Base-by-base conservation (phyloP, 139 green algal species). In the Spirogloea muscicola region DNA sequence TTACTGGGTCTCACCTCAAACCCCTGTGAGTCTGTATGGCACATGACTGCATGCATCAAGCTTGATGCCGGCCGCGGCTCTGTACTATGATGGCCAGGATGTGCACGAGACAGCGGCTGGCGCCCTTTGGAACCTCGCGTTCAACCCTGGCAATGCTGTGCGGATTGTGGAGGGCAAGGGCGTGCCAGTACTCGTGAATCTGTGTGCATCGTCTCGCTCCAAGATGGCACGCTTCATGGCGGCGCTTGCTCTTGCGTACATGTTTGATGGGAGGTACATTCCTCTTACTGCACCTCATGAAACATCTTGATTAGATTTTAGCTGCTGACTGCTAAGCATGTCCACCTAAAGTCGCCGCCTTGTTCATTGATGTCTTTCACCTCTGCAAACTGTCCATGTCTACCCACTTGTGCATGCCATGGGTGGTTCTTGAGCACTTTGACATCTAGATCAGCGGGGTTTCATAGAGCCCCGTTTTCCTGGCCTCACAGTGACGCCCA, bases 101-200 rank as follows among this genome's bases (percentile, higher is more conserved):
- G 68, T 76, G 25, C 49, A 68, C 18, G 68, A 76, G 42, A 68
- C 68, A 29, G 49, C 68, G 4, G 70, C 51, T 18, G 68, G 68
- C 41, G 68, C 51, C 2, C 68, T 76, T 49, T 76, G 68, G 68
- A 76, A 76, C 49, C 58, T 76, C 18, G 68, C 68, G 4, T 76
- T 76, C 49, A 68, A 67, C 68, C 49, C 52, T 2, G 41, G 5
- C 36, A 76, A 76, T 43, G 68, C 68, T 27, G 36, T 31, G 21
- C 29, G 25, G 0, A 78, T 78, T 1, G 58, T 58, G n/a, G 70
- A 55, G 39, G 70, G 36, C 36, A 36, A 58, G 5, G 70, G 57
- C 42, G 58, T 70, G 29, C 21, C 63, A 3, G 57, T 58, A 21
- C 3, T 78, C 13, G 58, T 72, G 36, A 27, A 37, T 13, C 70